Percentiles rank a stretch among this genome's conserved stretches.
Conservation (phyloP, 2,329 filamentous ascomycete species). For the Hypoxylon sp. region DNA sequence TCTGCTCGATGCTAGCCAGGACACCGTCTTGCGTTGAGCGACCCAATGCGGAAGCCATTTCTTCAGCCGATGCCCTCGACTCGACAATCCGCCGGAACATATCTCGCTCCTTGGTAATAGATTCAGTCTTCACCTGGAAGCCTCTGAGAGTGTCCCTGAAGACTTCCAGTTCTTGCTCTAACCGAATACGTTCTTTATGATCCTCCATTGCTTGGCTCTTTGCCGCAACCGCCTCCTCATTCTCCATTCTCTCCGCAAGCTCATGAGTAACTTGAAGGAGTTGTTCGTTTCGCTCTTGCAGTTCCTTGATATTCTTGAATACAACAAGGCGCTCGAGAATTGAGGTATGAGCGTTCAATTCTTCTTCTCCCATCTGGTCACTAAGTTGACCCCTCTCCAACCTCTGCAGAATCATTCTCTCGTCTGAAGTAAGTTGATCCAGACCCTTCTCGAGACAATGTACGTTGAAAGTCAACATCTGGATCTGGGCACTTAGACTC, state of each 20-base stretch:
- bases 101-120: constrained; percentile 94
- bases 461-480: constrained; percentile 89
- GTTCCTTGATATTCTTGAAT: constrained; percentile 86
- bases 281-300: constrained; percentile 90
- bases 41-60: constrained; percentile 79
- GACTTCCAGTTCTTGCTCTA: constrained; percentile 80
- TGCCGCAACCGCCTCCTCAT: constrained; percentile 82
- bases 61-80: constrained; percentile 73
- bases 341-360: constrained; percentile 88
- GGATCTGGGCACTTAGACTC: constrained; percentile 90
- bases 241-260: constrained; percentile 90
- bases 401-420: constrained; percentile 81
- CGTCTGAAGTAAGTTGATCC: constrained; percentile 78
- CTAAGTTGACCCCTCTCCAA: constrained; percentile 82
- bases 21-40: constrained; percentile 76
- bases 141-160: constrained; percentile 88
- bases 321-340: constrained; percentile 92
- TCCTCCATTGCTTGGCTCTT: constrained; percentile 75
- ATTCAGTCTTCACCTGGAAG: constrained; percentile 87
- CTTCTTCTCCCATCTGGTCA: constrained; percentile 78
- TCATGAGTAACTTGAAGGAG: constrained; percentile 86
- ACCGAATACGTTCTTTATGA: constrained; percentile 79
- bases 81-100: constrained; percentile 97
- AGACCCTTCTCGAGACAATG: constrained; percentile 86
- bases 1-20: constrained; percentile 72